Evolutionary conservation across 2,329 filamentous ascomycete genomes (phyloP).

Genomic region (Colletotrichum paranaense): DNA sequence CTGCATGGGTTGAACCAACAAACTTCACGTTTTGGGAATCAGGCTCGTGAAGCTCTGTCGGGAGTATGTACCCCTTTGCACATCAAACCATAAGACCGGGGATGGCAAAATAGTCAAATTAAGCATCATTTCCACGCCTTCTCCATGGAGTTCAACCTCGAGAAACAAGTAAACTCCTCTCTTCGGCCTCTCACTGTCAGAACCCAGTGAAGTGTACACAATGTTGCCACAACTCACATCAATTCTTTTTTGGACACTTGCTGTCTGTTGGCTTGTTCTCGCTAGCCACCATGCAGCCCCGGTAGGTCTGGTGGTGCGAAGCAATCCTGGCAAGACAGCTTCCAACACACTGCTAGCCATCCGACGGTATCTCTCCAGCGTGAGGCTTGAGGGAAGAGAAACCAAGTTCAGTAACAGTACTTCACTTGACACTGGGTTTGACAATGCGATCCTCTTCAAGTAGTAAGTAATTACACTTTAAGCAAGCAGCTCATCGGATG

Average conservation of each 20-base stretch:
- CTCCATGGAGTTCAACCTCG: neutral
- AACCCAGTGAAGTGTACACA: too few species aligned
- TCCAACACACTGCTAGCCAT: conserved; percentile 17
- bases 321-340: conserved; percentile 4
- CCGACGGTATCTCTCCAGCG: conserved; percentile 13
- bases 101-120: neutral
- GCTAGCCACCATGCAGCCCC: neutral
- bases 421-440: conserved; percentile 52
- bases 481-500: too few species aligned
- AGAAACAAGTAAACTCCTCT: neutral
- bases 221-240: neutral
- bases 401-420: conserved; percentile 41
- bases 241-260: neutral
- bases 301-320: conserved; percentile 16
- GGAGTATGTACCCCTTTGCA: neutral
- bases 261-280: neutral
- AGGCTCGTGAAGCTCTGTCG: neutral
- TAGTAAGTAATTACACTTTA: conserved; percentile 38
- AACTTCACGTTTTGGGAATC: neutral
- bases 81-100: neutral
- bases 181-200: neutral
- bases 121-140: neutral
- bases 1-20: neutral
- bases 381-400: conserved; percentile 3
- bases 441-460: conserved; percentile 50